phyloP scores from a whole-genome alignment of 306 rosid species.

The Cicer bijugum region DNA sequence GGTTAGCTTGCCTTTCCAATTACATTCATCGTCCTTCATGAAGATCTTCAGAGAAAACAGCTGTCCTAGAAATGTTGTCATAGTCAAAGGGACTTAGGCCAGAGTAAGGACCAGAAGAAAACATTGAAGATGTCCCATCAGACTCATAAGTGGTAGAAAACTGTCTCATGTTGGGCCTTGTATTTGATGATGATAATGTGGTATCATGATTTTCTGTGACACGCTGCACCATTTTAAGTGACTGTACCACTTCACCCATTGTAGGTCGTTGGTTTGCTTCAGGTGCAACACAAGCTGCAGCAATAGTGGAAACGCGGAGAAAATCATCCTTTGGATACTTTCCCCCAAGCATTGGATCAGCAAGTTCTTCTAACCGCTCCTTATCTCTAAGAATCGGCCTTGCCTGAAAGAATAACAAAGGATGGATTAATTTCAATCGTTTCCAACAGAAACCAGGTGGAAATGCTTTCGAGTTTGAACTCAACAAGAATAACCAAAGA shows the following conservation, averaged over 20 bases:
- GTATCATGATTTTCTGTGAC: conserved; percentile 72
- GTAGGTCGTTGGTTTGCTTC: conserved; percentile 98
- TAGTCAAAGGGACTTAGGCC: conserved; percentile 80
- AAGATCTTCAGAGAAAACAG: conserved; percentile 94
- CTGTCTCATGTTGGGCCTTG: conserved; percentile 70
- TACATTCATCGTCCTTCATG: conserved; percentile 85
- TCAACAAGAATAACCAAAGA: conserved; percentile 26
- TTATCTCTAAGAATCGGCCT: conserved; percentile 94
- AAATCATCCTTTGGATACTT: conserved; percentile 89
- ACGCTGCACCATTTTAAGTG: conserved; percentile 98
- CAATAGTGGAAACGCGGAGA: conserved; percentile 86
- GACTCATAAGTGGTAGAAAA: conserved; percentile 88
- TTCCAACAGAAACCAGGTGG: neutral
- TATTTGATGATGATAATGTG: conserved; percentile 61
- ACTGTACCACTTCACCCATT: conserved; percentile 99
- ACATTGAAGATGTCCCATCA: conserved; percentile 90
- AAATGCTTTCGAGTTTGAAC: conserved; percentile 31
- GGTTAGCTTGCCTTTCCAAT: conserved; percentile 15
- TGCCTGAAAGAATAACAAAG: conserved; percentile 64
- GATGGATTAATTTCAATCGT: conserved; percentile 12
- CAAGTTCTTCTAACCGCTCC: conserved; percentile 84
- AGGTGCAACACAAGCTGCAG: conserved; percentile 97
- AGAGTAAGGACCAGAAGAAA: conserved; percentile 96
- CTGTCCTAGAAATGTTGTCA: conserved; percentile 79
- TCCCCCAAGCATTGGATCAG: conserved; percentile 84